Evolutionary conservation across 73 alveolate species (phyloP), one percentile per base, ranked within the genome.

Genomic region (Paramecium primaurelia): DNA sequence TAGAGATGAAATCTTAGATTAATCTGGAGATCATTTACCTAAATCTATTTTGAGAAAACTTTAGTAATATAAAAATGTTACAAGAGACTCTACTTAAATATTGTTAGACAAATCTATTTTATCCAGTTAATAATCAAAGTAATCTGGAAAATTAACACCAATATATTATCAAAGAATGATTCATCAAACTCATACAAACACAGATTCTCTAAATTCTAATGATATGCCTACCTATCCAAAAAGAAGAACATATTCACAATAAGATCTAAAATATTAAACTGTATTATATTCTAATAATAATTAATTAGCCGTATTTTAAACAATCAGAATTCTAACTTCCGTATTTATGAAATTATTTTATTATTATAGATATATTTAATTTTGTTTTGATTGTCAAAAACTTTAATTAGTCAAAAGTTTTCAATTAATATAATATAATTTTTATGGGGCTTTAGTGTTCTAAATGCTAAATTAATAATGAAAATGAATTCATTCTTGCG

Each of bases 321-420:
- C 47, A 64, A 64, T 64, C 84, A 34, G 84, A 64, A 22, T 64
- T 64, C 49, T 32, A 64, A 28, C 84, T 64, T 64, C 84, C 84
- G 7, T 64, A 64, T 64, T 32, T 64, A 32, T 64, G 84, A 64
- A 64, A 64, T 64, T 64, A 64, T 64, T 32, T 54, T 4, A 54
- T 54, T 12, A 54, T 54, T 4, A 18, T 3, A 18, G 36, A 54
- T 54, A 54, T 34, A 54, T 54, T 54, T 4, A 16, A 54, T 54
- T 54, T 16, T 18, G 37, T 54, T 54, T 54, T 54, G 69, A 54
- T 54, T 54, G 16, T 18, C 8, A 54, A 18, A 18, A 54, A 16
- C 69, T 54, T 54, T 18, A 54, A 18, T 54, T 36, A n/a, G 9
- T 64, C 54, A 64, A 32, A 1, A 20, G 20, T 14, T 14, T 32